Percentiles rank a stretch among this genome's conserved stretches.
phyloP scores from a whole-genome alignment of 768 basidiomycete genomes.

The Pleurotus pulmonarius region DNA sequence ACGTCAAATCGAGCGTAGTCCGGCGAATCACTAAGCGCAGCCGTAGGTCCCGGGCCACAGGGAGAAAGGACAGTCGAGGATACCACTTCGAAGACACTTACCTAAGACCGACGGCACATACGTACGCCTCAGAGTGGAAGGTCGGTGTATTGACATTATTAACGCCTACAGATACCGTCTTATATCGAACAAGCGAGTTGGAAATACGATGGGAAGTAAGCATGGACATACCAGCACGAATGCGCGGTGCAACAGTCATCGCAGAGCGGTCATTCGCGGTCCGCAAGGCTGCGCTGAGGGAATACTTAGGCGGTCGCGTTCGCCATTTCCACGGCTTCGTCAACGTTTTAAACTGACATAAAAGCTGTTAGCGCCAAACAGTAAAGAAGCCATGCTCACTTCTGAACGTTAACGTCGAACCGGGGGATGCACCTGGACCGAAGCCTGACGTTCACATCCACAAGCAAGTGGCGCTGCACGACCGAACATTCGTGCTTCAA shows the following conservation, averaged over 20 bases:
- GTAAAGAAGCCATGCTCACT: not conserved
- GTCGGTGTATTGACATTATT: constrained; percentile 55
- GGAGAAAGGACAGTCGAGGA: not conserved
- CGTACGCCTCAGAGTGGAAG: constrained; percentile 37
- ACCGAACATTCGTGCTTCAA: constrained; percentile 31
- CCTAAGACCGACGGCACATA: constrained; percentile 42
- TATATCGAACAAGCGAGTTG: not conserved
- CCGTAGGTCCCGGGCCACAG: not conserved
- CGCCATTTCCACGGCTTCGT: constrained; percentile 53
- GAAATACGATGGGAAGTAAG: not conserved
- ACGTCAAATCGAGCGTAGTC: constrained; percentile 54
- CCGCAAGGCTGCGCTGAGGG: constrained; percentile 51
- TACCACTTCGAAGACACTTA: constrained; percentile 18
- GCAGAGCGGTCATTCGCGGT: constrained; percentile 40
- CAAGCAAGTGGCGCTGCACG: constrained; percentile 50
- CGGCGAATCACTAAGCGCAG: constrained; percentile 29
- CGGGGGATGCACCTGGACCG: constrained; percentile 41
- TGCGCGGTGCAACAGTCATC: constrained; percentile 39
- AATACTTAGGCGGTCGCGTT: constrained; percentile 44
- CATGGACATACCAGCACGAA: constrained; percentile 39
- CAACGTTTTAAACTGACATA: constrained; percentile 39
- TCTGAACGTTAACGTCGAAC: not conserved
- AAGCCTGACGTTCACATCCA: constrained; percentile 48
- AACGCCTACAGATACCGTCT: constrained; percentile 30
- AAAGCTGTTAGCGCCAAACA: constrained; percentile 38